These are phyloP conservation scores for Entonaema liquescens DNA, from an alignment of 495 filamentous ascomycete genomes.

Conservation along the genomic window DNA sequence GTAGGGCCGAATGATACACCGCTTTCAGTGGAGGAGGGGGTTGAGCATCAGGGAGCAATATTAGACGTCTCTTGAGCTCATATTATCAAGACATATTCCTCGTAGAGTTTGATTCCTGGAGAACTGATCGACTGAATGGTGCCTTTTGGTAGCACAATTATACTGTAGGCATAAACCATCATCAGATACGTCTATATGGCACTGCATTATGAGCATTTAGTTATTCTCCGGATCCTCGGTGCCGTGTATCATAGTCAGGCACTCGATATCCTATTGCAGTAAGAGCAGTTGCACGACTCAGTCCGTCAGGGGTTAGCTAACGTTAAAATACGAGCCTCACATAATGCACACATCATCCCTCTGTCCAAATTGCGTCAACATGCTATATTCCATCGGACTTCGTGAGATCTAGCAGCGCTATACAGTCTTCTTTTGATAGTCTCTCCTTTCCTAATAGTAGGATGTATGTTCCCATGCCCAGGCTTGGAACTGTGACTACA, in stretches of 20 bases:
- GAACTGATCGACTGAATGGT: not conserved
- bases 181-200: not conserved
- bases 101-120: not conserved
- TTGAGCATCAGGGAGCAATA: not conserved
- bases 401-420: not conserved
- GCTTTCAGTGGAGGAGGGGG: not conserved
- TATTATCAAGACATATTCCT: not conserved
- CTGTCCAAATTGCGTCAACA: slow-evolving; percentile 24
- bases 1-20: not conserved
- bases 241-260: not conserved
- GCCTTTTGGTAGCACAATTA: not conserved
- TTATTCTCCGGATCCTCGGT: not conserved
- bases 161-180: not conserved
- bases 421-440: not conserved
- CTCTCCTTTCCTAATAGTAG: not conserved
- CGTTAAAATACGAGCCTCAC: slow-evolving; percentile 32
- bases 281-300: slow-evolving; percentile 5
- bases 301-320: slow-evolving; percentile 17
- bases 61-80: not conserved
- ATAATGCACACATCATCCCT: slow-evolving; percentile 32
- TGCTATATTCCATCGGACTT: not conserved
- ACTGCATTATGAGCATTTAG: not conserved
- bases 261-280: not conserved
- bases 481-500: not conserved
- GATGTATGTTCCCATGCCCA: not conserved